Conservation (phyloP, 805 yeast genomes). For the Ascoidea tarda region DNA sequence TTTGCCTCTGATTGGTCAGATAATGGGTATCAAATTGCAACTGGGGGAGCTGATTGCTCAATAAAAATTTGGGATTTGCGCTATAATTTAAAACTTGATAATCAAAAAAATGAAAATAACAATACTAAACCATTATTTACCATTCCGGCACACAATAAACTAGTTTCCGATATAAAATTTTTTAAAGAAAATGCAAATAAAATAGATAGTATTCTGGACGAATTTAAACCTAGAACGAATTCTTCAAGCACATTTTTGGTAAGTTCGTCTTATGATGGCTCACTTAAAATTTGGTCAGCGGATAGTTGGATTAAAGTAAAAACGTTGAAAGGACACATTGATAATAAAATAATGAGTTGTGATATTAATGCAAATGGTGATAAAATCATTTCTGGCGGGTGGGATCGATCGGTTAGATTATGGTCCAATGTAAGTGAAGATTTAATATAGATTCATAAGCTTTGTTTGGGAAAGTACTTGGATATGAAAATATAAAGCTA, state of each 20-base stretch:
- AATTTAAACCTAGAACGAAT: constrained; percentile 1
- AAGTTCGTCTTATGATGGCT: constrained; percentile 61
- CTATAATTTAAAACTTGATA: constrained; percentile 17
- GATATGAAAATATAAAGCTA: too few relatives aligned
- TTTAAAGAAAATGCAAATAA: constrained; percentile 17
- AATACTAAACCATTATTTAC: constrained; percentile 17
- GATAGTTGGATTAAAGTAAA: constrained; percentile 55
- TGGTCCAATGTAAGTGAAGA: constrained; percentile 26
- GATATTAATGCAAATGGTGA: constrained; percentile 34
- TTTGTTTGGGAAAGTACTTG: too few relatives aligned
- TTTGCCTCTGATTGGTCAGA: constrained; percentile 61
- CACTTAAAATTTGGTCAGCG: constrained; percentile 45
- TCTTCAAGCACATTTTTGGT: constrained; percentile 34
- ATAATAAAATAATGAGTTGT: constrained; percentile 51
- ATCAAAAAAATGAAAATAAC: constrained; percentile 4
- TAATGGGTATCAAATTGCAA: constrained; percentile 63
- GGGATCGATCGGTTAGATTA: constrained; percentile 71
- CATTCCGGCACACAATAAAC: constrained; percentile 62
- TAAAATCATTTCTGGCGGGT: constrained; percentile 50
- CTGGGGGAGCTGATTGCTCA: constrained; percentile 75
- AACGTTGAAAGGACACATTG: constrained; percentile 42
- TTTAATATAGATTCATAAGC: too few relatives aligned
- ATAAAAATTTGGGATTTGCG: constrained; percentile 84
- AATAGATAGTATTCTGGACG: not conserved
- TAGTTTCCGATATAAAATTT: constrained; percentile 55